phyloP scores from a whole-genome alignment of 768 basidiomycete species.

The Rhizopogon vesiculosus region DNA sequence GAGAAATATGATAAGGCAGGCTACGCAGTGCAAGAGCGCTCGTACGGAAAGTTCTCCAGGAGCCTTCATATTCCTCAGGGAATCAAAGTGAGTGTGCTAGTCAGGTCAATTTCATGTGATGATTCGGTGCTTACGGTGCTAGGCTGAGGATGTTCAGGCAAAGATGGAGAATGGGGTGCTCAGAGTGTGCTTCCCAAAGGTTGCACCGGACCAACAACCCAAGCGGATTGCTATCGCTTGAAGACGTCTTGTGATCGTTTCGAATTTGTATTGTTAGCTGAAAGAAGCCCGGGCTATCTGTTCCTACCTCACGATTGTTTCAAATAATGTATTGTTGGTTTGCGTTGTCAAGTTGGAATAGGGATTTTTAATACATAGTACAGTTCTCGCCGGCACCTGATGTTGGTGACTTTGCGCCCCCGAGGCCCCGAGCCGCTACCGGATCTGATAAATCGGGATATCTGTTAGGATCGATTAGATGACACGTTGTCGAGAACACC shows the following conservation, averaged over 20 bases:
- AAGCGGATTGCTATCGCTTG: constrained; percentile 36
- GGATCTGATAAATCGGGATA: background rate
- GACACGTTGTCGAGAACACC: background rate
- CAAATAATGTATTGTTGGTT: background rate
- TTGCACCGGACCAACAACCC: constrained; percentile 34
- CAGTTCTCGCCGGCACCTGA: too few species aligned
- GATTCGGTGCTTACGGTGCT: background rate
- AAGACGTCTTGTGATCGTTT: background rate
- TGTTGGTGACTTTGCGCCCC: too few species aligned
- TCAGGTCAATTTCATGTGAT: background rate
- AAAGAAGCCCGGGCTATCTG: background rate
- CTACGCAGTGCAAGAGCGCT: constrained; percentile 37
- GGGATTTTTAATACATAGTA: too few species aligned
- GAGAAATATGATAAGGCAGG: constrained; percentile 30
- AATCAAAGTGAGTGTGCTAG: constrained; percentile 31
- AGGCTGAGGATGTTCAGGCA: constrained; percentile 34
- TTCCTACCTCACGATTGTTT: background rate
- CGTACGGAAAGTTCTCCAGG: constrained; percentile 43
- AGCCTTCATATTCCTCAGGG: constrained; percentile 43
- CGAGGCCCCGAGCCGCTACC: background rate
- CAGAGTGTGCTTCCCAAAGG: constrained; percentile 49
- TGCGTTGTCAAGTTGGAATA: too few species aligned
- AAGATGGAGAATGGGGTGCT: constrained; percentile 47
- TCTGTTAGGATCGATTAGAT: background rate
- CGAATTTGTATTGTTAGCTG: background rate